Conservation (phyloP, 2,329 filamentous ascomycete species). For the Chaetomium strumarium region DNA sequence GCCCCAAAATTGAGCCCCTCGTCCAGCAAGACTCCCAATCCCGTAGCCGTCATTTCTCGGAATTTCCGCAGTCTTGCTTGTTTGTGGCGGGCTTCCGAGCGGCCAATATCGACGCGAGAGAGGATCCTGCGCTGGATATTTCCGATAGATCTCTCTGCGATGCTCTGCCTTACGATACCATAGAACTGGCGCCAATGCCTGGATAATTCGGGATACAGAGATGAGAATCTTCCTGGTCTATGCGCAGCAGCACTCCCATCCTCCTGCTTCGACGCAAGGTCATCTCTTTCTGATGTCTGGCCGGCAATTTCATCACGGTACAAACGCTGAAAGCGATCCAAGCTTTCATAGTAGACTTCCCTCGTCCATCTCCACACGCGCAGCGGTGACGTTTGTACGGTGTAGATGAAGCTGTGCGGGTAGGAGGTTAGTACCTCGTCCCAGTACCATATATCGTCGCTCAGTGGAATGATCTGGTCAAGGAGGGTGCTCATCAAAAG, state of each 20-base stretch:
- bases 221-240: constrained; percentile 12
- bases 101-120: constrained; percentile 69
- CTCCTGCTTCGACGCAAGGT: constrained; percentile 18
- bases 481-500: constrained; percentile 69
- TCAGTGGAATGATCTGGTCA: constrained; percentile 75
- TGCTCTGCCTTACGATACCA: constrained; percentile 67
- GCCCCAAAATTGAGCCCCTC: constrained; percentile 68
- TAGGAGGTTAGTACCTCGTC: constrained; percentile 78
- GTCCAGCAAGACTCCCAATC: constrained; percentile 79
- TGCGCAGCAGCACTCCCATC: background rate
- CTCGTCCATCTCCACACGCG: constrained; percentile 66
- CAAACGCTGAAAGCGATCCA: constrained; percentile 35
- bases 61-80: constrained; percentile 65
- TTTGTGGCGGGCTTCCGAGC: constrained; percentile 70
- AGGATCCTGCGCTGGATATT: constrained; percentile 68
- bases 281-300: constrained; percentile 1
- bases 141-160: constrained; percentile 64
- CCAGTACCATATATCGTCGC: constrained; percentile 93
- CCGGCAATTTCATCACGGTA: constrained; percentile 12
- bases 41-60: constrained; percentile 75
- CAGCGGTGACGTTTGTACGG: constrained; percentile 75
- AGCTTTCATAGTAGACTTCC: constrained; percentile 62
- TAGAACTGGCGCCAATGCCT: constrained; percentile 68
- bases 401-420: constrained; percentile 73
- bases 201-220: constrained; percentile 32